Evolutionary conservation across 805 yeast species (phyloP), one percentile per base, ranked within the genome.

Genomic region (Metschnikowia continentalis): DNA sequence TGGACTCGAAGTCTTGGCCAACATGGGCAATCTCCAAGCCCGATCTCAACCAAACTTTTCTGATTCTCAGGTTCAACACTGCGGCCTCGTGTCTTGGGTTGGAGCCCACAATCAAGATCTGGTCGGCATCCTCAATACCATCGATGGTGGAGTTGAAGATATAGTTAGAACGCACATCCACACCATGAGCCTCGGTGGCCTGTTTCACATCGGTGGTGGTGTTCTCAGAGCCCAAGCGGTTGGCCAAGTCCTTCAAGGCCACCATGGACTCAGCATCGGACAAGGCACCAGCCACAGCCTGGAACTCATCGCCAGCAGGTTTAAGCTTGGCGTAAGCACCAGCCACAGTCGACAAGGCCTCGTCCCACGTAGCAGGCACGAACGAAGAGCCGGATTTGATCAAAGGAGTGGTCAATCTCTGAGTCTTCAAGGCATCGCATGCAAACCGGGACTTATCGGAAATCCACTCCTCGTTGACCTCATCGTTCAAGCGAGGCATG

Each of bases 31-130:
- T 72, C 59, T 87, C 86, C 62, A 87, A 77, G 59, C 77, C 72
- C 36, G 83, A 78, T 59, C 84, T 75, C 64, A 88, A 75, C 94
- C 92, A 88, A 54, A 79, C 83, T 67, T 83, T 85, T 76, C 96
- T 82, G 60, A 88, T 84, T 70, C 95, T 81, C 39, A 92, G 81
- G 68, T 88, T 88, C 61, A 88, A 76, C 15, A 89, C 95, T 40
- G 96, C 90, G 52, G 96, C 96, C 74, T 88, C 96, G 65, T 80
- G 90, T 65, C 96, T 80, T 52, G 96, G 95, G 75, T 88, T 88
- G 42, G 96, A 83, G 55, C 96, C 96, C 51, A 88, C 80, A 53
- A 88, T 76, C 62, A 88, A 75, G 54, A 88, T 84, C 59, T 81
- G 88, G 64, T 89, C 96, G 48, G 95, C 90, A 52, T 83, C 85